These are phyloP conservation scores for Suillus bovinus DNA, from an alignment of 768 basidiomycete species.

Conservation along the genomic window DNA sequence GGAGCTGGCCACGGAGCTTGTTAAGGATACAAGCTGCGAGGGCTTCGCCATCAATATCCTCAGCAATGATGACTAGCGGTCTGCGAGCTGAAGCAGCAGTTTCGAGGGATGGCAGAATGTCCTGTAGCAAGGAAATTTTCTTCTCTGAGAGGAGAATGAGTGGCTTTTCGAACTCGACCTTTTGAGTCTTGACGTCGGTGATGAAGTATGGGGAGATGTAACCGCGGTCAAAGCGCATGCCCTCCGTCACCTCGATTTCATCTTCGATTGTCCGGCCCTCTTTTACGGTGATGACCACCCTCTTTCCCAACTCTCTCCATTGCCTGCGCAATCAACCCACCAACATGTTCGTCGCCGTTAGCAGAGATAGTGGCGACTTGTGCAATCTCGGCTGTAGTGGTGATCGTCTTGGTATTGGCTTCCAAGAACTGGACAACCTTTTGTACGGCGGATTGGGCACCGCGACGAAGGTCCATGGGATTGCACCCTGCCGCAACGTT, in stretches of 20 bases:
- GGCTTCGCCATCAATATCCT: slow-evolving; percentile 97
- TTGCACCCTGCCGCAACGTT: slow-evolving; percentile 99
- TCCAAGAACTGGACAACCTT: slow-evolving; percentile 91
- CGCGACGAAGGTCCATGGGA: slow-evolving; percentile 99
- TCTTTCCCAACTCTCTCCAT: slow-evolving; percentile 99
- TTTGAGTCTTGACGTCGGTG: slow-evolving; percentile 96
- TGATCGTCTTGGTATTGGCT: slow-evolving; percentile 88
- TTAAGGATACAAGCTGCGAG: slow-evolving; percentile 98
- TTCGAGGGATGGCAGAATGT: slow-evolving; percentile 92
- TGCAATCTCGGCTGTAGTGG: slow-evolving; percentile 96
- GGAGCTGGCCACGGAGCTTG: slow-evolving; percentile 97
- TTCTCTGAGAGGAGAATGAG: slow-evolving; percentile 92
- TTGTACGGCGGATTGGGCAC: slow-evolving; percentile 95
- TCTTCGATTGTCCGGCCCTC: slow-evolving; percentile 98
- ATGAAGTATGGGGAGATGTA: slow-evolving; percentile 98
- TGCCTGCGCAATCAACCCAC: slow-evolving; percentile 93
- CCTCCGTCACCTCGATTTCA: slow-evolving; percentile 99
- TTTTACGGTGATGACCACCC: slow-evolving; percentile 99
- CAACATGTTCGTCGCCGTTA: slow-evolving; percentile 82
- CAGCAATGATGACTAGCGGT: slow-evolving; percentile 94
- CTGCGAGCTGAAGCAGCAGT: slow-evolving; percentile 78
- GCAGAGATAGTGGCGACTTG: slow-evolving; percentile 98
- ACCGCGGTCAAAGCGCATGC: slow-evolving; percentile 99
- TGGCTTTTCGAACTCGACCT: slow-evolving; percentile 97
- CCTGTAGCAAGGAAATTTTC: slow-evolving; percentile 94